These are phyloP conservation scores for Chaetoscypha palmicola DNA, from an alignment of 2,329 filamentous ascomycete species.

Conservation along the genomic window DNA sequence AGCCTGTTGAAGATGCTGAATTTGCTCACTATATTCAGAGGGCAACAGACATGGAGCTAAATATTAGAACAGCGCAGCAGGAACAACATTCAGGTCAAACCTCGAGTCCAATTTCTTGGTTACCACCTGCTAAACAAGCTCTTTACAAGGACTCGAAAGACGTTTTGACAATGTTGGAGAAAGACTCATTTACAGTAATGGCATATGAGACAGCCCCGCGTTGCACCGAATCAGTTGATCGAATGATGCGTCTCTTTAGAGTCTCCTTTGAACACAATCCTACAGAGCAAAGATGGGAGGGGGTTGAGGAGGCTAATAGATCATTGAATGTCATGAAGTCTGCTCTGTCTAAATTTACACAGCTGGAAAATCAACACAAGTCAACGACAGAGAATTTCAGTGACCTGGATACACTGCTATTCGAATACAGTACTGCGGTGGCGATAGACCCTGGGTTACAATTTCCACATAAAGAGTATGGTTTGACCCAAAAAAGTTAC, in stretches of 20 bases:
- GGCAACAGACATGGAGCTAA: conserved; percentile 13
- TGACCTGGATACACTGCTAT: conserved; percentile 18
- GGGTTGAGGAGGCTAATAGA: conserved; percentile 9
- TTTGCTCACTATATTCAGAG: conserved; percentile 14
- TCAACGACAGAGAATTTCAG: conserved; percentile 7
- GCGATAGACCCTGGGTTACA: conserved; percentile 3
- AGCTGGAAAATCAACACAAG: conserved; percentile 14
- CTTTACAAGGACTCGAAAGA: conserved; percentile 8
- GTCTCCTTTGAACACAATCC: conserved; percentile 8
- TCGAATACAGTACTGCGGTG: conserved; percentile 14
- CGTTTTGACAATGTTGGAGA: conserved; percentile 8
- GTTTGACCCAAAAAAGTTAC: conserved; percentile 16
- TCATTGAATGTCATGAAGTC: conserved; percentile 12
- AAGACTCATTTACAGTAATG: conserved; percentile 17
- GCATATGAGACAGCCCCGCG: conserved; percentile 18
- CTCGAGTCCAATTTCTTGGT: conserved; percentile 10
- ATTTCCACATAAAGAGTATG: conserved; percentile 14
- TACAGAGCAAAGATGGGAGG: background rate
- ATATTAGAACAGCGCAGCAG: conserved; percentile 5
- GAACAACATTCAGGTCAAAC: conserved; percentile 7
- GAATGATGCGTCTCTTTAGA: conserved; percentile 8
- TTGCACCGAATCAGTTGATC: conserved; percentile 11
- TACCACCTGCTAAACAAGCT: conserved; percentile 7
- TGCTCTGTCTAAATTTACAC: conserved; percentile 13
- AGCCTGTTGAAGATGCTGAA: conserved; percentile 11